Conservation (phyloP, 768 basidiomycete species). For the Serendipita sp. region DNA sequence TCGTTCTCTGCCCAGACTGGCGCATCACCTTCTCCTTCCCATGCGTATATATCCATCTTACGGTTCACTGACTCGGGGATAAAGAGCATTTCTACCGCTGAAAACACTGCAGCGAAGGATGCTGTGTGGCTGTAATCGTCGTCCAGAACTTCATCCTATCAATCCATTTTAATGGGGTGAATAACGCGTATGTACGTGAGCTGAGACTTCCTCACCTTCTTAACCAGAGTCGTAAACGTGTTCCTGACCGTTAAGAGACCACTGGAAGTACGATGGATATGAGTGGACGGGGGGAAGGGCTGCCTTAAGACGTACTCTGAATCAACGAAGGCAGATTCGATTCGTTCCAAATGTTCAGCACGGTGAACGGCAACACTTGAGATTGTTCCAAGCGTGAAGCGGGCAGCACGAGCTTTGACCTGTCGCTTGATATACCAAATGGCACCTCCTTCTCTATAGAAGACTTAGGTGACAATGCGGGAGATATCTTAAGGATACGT, state of each 20-base stretch:
- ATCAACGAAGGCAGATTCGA: neutral
- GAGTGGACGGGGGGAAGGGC: neutral
- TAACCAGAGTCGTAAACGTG: neutral
- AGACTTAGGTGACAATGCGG: neutral
- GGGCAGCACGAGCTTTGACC: neutral
- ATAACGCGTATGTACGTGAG: neutral
- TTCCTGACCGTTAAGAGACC: neutral
- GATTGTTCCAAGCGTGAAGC: neutral
- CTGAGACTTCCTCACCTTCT: neutral
- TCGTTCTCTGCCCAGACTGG: neutral
- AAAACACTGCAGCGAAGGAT: neutral
- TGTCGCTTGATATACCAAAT: constrained; percentile 5
- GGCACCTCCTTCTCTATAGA: neutral
- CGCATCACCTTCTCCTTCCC: neutral
- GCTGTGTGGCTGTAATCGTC: neutral
- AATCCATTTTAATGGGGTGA: neutral
- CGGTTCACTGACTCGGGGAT: neutral
- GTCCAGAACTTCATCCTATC: neutral
- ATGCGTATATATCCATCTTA: neutral
- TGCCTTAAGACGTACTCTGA: neutral
- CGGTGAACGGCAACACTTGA: neutral
- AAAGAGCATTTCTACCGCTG: neutral
- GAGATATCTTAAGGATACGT: neutral
- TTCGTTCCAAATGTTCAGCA: neutral
- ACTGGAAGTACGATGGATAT: neutral